Evolutionary conservation across 2,329 filamentous ascomycete genomes (phyloP).

Genomic region (Cercospora zeina): DNA sequence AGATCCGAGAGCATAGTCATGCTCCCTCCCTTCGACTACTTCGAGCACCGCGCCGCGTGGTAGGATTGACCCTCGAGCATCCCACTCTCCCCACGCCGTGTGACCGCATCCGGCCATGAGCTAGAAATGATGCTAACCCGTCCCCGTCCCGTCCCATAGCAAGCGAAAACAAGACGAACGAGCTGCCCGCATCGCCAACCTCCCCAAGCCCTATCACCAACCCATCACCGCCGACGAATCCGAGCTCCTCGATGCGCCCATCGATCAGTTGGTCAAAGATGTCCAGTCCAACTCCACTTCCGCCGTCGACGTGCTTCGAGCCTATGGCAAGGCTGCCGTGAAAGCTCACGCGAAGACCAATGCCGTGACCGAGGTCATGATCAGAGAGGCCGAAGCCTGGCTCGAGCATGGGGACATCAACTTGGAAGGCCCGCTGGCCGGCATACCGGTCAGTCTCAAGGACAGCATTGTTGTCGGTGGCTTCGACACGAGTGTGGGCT

Average conservation of each 20-base stretch:
- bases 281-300: conserved; percentile 68
- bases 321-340: conserved; percentile 83
- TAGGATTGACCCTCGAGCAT: conserved; percentile 44
- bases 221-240: conserved; percentile 66
- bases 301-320: conserved; percentile 72
- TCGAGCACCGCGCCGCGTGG: conserved; percentile 72
- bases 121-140: conserved; percentile 3
- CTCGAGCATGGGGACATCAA: conserved; percentile 60
- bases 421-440: conserved; percentile 77
- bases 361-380: conserved; percentile 82
- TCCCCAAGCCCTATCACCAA: conserved; percentile 65
- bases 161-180: conserved; percentile 78
- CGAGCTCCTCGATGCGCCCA: conserved; percentile 68
- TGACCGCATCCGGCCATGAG: not conserved
- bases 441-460: conserved; percentile 83
- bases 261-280: conserved; percentile 73
- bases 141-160: conserved; percentile 49
- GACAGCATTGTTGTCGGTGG: conserved; percentile 74
- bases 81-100: conserved; percentile 26
- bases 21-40: conserved; percentile 60
- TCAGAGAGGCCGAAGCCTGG: conserved; percentile 77
- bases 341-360: conserved; percentile 85
- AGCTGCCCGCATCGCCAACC: conserved; percentile 64
- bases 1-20: conserved; percentile 26
- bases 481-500: conserved; percentile 80